A percentile compares a stretch with the other conserved stretches of the same genome.
Evolutionary conservation across 169 alveolate genomes (phyloP).

Genomic region (Ichthyophthirius multifiliis): DNA sequence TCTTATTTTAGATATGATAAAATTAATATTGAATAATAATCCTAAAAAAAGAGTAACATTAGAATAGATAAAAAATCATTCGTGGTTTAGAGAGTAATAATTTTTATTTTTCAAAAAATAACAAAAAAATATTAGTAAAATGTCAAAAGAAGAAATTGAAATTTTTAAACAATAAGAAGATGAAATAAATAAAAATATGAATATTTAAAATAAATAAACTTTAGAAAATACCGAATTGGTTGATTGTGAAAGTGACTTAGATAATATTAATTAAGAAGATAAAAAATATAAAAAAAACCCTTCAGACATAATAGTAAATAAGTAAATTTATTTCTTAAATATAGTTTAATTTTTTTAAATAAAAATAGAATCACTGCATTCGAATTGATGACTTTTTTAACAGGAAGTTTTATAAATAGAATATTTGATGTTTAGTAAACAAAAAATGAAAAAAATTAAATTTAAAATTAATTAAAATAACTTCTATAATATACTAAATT

Average conservation of each 20-base stretch:
- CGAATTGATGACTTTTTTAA: neutral
- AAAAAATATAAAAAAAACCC: neutral
- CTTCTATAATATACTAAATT: neutral
- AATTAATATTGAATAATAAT: slow-evolving; percentile 62
- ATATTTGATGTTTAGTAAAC: neutral
- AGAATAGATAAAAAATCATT: slow-evolving; percentile 68
- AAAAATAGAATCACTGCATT: neutral
- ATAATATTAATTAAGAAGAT: neutral
- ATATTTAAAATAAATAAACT: neutral
- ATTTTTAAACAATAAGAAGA: neutral
- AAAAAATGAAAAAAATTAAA: neutral
- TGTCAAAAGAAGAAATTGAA: slow-evolving; percentile 25
- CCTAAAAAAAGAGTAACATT: slow-evolving; percentile 69
- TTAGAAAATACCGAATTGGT: neutral
- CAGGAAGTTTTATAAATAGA: neutral
- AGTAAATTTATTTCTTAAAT: neutral
- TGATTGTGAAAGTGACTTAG: neutral
- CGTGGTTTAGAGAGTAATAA: slow-evolving; percentile 69
- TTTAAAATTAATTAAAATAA: neutral
- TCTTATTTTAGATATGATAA: slow-evolving; percentile 34
- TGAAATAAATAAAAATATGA: neutral
- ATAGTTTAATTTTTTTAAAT: neutral
- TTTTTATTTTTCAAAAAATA: slow-evolving; percentile 5
- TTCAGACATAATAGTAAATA: neutral
- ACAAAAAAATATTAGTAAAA: neutral